Conservation (phyloP, 495 filamentous ascomycete genomes). For the Neurospora sp. region DNA sequence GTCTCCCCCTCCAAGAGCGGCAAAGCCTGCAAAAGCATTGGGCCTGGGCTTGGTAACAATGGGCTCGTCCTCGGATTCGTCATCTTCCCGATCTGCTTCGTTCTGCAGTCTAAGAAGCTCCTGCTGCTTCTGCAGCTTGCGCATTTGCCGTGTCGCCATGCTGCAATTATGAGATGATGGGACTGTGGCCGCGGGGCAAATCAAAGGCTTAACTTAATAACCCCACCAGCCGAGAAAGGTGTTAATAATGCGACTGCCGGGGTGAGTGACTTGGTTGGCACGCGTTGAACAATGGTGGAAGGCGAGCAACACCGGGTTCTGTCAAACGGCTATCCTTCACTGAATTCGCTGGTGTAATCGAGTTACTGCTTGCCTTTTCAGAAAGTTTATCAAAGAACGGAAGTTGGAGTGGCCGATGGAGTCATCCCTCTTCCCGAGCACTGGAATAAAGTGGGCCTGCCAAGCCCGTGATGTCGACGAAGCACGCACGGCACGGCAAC, state of each 20-base stretch:
- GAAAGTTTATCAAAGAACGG: background rate
- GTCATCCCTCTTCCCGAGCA: background rate
- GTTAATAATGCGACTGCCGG: background rate
- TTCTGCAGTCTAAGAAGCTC: conserved; percentile 35
- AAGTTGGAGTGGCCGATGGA: background rate
- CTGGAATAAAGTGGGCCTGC: background rate
- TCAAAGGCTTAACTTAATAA: background rate
- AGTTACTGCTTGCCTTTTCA: background rate
- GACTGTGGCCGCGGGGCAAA: background rate
- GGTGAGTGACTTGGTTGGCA: background rate
- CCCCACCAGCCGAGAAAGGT: background rate
- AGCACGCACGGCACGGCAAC: background rate
- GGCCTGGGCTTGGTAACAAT: conserved; percentile 28
- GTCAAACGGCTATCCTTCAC: background rate
- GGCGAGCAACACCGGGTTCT: background rate
- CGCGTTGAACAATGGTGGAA: background rate
- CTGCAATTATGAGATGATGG: background rate
- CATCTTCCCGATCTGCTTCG: conserved; percentile 30
- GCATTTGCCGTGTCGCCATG: conserved; percentile 76
- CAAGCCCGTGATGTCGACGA: background rate
- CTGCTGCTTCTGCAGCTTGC: conserved; percentile 67
- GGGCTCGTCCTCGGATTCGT: conserved; percentile 35
- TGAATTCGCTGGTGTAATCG: background rate
- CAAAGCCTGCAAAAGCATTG: conserved; percentile 40
- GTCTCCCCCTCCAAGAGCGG: conserved; percentile 33